These are phyloP conservation scores for Dothistroma pini DNA, from an alignment of 2,329 filamentous ascomycete genomes.

Conservation along the genomic window DNA sequence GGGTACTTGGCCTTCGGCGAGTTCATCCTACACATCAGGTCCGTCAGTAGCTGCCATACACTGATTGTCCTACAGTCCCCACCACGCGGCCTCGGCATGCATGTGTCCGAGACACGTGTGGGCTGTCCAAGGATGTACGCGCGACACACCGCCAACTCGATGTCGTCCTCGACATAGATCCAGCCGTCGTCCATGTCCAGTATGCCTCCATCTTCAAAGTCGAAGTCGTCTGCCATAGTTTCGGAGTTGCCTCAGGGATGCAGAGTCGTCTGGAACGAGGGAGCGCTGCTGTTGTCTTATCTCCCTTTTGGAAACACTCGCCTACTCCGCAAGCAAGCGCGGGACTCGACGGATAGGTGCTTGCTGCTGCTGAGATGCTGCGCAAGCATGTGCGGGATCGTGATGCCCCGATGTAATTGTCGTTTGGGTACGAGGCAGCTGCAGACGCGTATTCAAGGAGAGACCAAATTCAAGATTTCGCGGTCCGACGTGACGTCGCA, in stretches of 20 bases:
- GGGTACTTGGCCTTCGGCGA: conserved; percentile 46
- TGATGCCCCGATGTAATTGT: not conserved
- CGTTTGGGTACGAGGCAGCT: not conserved
- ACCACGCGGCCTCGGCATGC: conserved; percentile 1
- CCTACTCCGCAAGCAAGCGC: not conserved
- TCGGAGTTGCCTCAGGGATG: not conserved
- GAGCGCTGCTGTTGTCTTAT: not conserved
- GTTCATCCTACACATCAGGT: conserved; percentile 40
- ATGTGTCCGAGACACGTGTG: conserved; percentile 14
- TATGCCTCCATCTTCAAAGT: conserved; percentile 40
- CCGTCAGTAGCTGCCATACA: conserved; percentile 3
- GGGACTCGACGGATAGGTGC: conserved; percentile 1
- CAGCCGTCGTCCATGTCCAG: conserved; percentile 41
- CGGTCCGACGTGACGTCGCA: not conserved
- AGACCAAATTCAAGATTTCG: not conserved
- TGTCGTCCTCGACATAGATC: conserved; percentile 47
- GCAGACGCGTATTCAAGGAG: not conserved
- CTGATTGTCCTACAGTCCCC: not conserved
- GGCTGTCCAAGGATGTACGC: not conserved
- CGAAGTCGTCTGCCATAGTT: conserved; percentile 31
- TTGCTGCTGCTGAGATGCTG: not conserved
- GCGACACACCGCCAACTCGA: conserved; percentile 36
- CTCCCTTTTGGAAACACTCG: not conserved
- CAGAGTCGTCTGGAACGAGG: not conserved
- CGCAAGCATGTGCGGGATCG: not conserved